Base-by-base conservation (phyloP, 2,329 filamentous ascomycete genomes). In the Juglanconis sp. region DNA sequence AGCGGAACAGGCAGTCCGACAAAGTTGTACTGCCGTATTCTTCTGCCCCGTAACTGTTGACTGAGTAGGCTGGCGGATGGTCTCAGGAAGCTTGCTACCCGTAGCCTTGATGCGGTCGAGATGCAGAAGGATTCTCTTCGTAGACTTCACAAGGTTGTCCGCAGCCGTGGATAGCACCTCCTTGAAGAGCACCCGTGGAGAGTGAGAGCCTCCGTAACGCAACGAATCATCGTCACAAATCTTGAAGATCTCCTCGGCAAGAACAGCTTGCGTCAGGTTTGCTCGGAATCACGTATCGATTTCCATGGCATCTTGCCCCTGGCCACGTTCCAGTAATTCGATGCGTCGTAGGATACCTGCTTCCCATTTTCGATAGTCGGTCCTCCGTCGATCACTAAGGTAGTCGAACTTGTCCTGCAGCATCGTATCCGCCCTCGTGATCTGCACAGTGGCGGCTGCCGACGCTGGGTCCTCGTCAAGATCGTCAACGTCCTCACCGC, bases 371-470 rank as follows among this genome's bases (percentile, higher is more conserved):
- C 71, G 76, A 69, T 87, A 92, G 10, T 88, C 85, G 46, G 77
- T 77, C 66, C 81, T 79, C 65, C 84, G 85, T 63, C 80, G 77
- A 53, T 87, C 84, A 64, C 86, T 87, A 66, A 93, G 72, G 68
- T 87, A 91, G 68, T 92, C 88, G 67, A 90, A 87, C 51, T 83
- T 81, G 64, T 88, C 86, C 71, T 92, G 89, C 66, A 93, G 85
- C 89, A 92, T 92, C 2, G 87, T 89, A 64, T 86, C 84, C 8
- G 80, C 76, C 59, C 80, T 72, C 72, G 85, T 74, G 42, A 79
- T 70, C 59, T 79, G 76, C 42, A 75, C 69, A 61, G 72, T 77
- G 63, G 68, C 73, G 9, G 66, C 13, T 44, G 57, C 53, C 34
- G 40, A 24, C 11, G 30, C 66, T 31, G 65, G 59, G 50, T 63